Conservation (phyloP, 495 filamentous ascomycete species). For the Glarea lozoyensis region DNA sequence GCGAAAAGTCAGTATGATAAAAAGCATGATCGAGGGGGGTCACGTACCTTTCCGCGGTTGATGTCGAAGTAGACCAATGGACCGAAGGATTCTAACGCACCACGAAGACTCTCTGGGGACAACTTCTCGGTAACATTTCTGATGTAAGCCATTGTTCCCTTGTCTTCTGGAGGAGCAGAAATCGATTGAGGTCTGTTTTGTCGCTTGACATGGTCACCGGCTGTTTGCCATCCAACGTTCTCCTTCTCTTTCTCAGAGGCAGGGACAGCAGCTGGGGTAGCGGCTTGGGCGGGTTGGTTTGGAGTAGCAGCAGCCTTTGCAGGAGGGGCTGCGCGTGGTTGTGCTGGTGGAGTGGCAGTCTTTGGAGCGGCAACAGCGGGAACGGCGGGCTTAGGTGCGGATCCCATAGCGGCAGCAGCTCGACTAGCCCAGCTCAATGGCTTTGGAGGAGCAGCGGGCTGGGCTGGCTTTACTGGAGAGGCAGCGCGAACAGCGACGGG, state of each 20-base stretch:
- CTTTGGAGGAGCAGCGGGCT: conserved; percentile 30
- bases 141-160: conserved; percentile 71
- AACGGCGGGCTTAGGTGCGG: conserved; percentile 33
- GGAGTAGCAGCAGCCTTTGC: conserved; percentile 9
- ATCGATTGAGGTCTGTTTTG: conserved; percentile 57
- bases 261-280: conserved; percentile 30
- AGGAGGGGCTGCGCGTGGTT: conserved; percentile 17
- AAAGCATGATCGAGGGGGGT: not conserved
- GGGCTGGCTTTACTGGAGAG: conserved; percentile 33
- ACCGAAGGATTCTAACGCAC: conserved; percentile 60
- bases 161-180: conserved; percentile 47
- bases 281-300: conserved; percentile 31
- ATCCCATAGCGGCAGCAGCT: conserved; percentile 38
- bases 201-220: conserved; percentile 69
- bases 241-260: conserved; percentile 16
- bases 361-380: conserved; percentile 26
- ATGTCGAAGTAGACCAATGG: conserved; percentile 83
- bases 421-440: conserved; percentile 91
- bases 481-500: conserved; percentile 31
- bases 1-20: conserved; percentile 23
- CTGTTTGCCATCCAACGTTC: conserved; percentile 65
- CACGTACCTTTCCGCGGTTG: conserved; percentile 71
- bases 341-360: conserved; percentile 20
- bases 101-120: conserved; percentile 54
- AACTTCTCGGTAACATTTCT: conserved; percentile 90